Evolutionary conservation across 2,329 filamentous ascomycete species (phyloP).

Genomic region (Coleophoma crateriformis): DNA sequence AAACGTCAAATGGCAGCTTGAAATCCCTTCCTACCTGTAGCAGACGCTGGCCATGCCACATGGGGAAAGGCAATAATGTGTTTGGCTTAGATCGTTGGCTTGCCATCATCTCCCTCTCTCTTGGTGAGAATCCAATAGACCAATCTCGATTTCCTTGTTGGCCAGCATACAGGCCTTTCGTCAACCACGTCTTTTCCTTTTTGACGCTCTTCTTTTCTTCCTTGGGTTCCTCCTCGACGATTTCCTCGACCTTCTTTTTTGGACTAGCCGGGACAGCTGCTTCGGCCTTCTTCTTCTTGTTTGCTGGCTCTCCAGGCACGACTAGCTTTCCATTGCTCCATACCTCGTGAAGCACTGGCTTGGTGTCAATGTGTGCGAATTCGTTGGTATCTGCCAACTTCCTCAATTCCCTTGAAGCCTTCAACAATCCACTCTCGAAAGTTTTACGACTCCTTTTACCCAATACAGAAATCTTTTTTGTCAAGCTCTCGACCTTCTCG

Average conservation of each 20-base stretch:
- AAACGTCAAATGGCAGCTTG: conserved; percentile 84
- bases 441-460: conserved; percentile 56
- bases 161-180: conserved; percentile 81
- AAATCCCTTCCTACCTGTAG: conserved; percentile 74
- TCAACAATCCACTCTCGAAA: conserved; percentile 40
- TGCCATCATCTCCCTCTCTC: conserved; percentile 46
- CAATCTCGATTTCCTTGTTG: conserved; percentile 44
- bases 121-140: conserved; percentile 15
- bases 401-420: conserved; percentile 51
- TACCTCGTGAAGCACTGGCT: conserved; percentile 51
- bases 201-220: conserved; percentile 26
- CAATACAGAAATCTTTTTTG: conserved; percentile 44
- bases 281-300: conserved; percentile 13
- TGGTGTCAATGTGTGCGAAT: conserved; percentile 51
- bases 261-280: conserved; percentile 3
- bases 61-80: conserved; percentile 64
- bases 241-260: conserved; percentile 4
- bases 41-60: conserved; percentile 69
- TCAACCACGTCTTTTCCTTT: conserved; percentile 50
- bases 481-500: conserved; percentile 36
- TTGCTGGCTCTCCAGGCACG: conserved; percentile 31
- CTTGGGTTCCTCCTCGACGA: conserved; percentile 7
- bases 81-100: conserved; percentile 45
- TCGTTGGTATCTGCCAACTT: conserved; percentile 59
- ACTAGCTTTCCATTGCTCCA: conserved; percentile 63